Percentiles rank a stretch among this genome's conserved stretches.
Evolutionary conservation across 2,329 filamentous ascomycete genomes (phyloP).

Genomic region (Amauroascus verrucosus): DNA sequence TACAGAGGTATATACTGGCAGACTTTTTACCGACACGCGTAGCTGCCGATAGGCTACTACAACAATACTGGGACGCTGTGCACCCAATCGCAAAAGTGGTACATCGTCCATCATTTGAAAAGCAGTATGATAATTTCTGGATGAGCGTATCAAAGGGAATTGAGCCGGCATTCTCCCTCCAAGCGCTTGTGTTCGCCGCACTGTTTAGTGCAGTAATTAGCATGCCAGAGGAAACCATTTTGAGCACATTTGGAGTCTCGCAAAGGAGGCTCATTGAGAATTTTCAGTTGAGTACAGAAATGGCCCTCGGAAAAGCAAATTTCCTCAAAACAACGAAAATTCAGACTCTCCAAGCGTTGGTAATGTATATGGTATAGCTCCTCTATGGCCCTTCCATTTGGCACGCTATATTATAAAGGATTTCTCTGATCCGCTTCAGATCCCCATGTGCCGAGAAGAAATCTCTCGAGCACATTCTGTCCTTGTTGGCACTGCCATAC

Average conservation of each 20-base stretch:
- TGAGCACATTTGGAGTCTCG: constrained; percentile 45
- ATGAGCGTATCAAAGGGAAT: constrained; percentile 47
- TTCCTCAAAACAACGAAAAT: constrained; percentile 61
- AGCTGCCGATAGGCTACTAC: constrained; percentile 52
- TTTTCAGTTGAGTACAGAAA: constrained; percentile 57
- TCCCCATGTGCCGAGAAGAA: constrained; percentile 61
- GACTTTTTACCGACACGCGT: constrained; percentile 51
- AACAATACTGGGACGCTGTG: constrained; percentile 58
- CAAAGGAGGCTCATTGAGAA: constrained; percentile 51
- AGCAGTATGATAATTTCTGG: constrained; percentile 57
- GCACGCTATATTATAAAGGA: background rate
- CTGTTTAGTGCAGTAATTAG: constrained; percentile 61
- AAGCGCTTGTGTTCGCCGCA: constrained; percentile 59
- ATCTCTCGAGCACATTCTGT: constrained; percentile 64
- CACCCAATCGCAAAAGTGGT: constrained; percentile 59
- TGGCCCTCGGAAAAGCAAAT: constrained; percentile 56
- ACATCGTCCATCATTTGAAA: constrained; percentile 57
- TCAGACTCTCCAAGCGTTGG: constrained; percentile 66
- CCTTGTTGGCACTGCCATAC: constrained; percentile 59
- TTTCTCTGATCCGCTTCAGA: constrained; percentile 36
- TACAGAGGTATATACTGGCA: constrained; percentile 43
- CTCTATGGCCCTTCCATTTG: background rate
- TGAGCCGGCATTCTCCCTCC: constrained; percentile 54
- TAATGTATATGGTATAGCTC: constrained; percentile 58
- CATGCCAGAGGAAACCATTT: constrained; percentile 46